Base-by-base conservation (phyloP, 2,329 filamentous ascomycete genomes). In the Ambrosiella beaveri region DNA sequence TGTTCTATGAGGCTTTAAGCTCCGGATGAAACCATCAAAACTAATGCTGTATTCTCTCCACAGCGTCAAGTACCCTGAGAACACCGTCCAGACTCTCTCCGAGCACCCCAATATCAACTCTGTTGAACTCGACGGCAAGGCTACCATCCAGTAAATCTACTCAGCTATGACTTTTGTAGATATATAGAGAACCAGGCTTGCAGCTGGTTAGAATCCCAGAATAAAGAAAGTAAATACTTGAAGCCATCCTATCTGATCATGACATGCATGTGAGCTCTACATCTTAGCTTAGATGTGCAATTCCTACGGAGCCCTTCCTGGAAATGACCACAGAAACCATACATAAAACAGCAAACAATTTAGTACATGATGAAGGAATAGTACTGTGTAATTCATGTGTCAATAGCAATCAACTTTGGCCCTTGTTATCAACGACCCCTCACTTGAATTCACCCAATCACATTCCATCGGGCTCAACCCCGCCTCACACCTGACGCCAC, bases 71-170 rank as follows among this genome's bases (percentile, higher is more conserved):
- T 88, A 86, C 70, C 80, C 81, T 36, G 75, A 81, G 11, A 86
- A 55, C 44, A 39, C 52, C 13, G 74, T 95, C 59, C 71, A 71
- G 41, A 79, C 84, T 4, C 76, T 96, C 61, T 73, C 82, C 65
- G 74, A 72, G 61, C 79, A 85, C 73, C 80, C 87, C 63, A 77
- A 88, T 66, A 75, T 96, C 68, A 77, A 88, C 65, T 65, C 66
- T 50, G 85, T 95, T 60, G 91, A 97, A 77, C 65, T 70, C 60
- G 88, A 96, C 69, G 70, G 75, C 53, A 75, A 35, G 11, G 44
- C 37, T 27, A 57, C 2, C 15, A 60, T 19, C 7, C 58, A 60
- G 55, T 39, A 41, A 41, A 11, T 41, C n/a, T 47, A 47, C 3
- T 3, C 27, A 27, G 27, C 27, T 27, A 47, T 13, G n/a, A 47